Evolutionary conservation across 345 rosid genomes (phyloP), one percentile per base, ranked within the genome.

Genomic region (Gossypium herbaceum): DNA sequence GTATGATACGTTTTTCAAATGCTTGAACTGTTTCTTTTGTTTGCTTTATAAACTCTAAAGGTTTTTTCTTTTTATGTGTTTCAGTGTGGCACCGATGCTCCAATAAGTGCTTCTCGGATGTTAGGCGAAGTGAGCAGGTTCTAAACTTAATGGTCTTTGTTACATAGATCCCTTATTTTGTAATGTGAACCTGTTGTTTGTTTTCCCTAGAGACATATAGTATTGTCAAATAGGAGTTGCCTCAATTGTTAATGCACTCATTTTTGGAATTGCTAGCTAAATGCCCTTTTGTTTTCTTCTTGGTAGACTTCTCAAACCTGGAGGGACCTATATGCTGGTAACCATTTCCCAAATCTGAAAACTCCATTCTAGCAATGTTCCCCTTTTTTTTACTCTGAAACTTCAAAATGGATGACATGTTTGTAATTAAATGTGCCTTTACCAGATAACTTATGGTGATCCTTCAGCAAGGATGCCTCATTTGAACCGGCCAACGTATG

Each of bases 121-220:
- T 85, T 95, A 76, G 92, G 94, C 75, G 98, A 95, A 91, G 94
- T 95, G 82, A 95, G 90, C 97, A 92, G 98, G 98, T 95, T 79
- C 75, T 76, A 52, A 72, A 68, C 52, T 56, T 74, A 51, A 56
- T 39, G 25, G 44, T 71, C 25, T 59, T 78, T 72, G 24, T 24
- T 39, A 17, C 20, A 71, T 56, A 17, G 50, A 54, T 65, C 47
- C 48, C 59, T 68, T 56, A 51, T 81, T 66, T 74, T 67, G 34
- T 59, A 27, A 41, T 58, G 45, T 73, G 48, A 16, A 51, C 58
- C 45, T 70, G n/a, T 44, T 15, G 65, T 57, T 44, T 13, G 20
- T 5, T 43, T n/a, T 22, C 41, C 12, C 25, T 60, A 45, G 22
- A 16, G 56, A n/a, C 62, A 10, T 60, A 10, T 60, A 15, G 58